Evolutionary conservation across 2,329 filamentous ascomycete species (phyloP).

Genomic region (Thielaviopsis musarum): DNA sequence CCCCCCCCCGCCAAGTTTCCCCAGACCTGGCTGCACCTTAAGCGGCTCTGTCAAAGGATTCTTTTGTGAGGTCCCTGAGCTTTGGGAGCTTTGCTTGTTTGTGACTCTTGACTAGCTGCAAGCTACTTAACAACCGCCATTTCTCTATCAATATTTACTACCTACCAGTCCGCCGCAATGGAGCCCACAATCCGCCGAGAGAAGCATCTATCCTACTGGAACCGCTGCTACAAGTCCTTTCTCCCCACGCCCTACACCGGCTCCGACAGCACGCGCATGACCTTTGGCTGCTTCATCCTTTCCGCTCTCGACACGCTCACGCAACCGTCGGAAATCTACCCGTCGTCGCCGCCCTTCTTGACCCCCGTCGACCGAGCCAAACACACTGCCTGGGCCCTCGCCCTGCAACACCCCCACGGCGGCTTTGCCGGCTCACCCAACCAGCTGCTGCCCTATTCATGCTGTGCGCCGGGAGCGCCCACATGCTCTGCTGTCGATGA

Average conservation of each 20-base stretch:
- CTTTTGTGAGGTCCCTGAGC: too few species aligned
- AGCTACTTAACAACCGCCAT: too few species aligned
- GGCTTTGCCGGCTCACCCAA: conserved; percentile 80
- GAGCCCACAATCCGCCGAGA: conserved; percentile 32
- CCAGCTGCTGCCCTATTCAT: conserved; percentile 29
- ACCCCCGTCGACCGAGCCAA: conserved; percentile 25
- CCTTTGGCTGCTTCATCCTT: conserved; percentile 76
- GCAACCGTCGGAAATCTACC: conserved; percentile 30
- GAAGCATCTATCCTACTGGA: conserved; percentile 79
- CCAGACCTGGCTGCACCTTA: too few species aligned
- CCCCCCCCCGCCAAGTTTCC: too few species aligned
- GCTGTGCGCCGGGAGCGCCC: conserved; percentile 13
- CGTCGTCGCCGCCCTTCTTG: conserved; percentile 28
- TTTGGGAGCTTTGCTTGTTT: too few species aligned
- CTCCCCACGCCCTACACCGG: conserved; percentile 72
- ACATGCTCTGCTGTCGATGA: neutral
- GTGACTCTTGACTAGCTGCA: too few species aligned
- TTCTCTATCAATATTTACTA: too few species aligned
- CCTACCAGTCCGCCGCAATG: neutral
- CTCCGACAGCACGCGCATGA: conserved; percentile 82
- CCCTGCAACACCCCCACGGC: conserved; percentile 68
- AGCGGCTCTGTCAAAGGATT: too few species aligned
- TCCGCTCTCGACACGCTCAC: conserved; percentile 70
- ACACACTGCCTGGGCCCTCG: conserved; percentile 63
- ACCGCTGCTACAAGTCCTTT: conserved; percentile 65